A percentile compares a stretch with the other conserved stretches of the same genome.
These are phyloP conservation scores for Trichoderma virens DNA, from an alignment of 495 filamentous ascomycete genomes.

Conservation along the genomic window DNA sequence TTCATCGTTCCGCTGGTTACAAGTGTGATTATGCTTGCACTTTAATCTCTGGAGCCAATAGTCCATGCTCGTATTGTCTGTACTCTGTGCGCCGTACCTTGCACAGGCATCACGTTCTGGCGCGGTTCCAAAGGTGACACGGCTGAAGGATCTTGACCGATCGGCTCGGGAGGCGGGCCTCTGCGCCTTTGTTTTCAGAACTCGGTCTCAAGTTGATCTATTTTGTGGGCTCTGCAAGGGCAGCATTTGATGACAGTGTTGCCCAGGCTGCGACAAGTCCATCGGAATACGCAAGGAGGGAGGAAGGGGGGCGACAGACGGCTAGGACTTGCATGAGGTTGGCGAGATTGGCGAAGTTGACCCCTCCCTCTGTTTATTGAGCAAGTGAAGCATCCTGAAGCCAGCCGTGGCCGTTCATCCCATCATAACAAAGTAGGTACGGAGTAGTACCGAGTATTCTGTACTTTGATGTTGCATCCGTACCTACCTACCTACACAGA, in stretches of 20 bases:
- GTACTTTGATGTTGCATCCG: too few species aligned
- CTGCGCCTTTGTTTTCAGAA: background rate
- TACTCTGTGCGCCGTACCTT: background rate
- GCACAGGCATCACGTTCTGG: background rate
- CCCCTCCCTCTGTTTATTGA: background rate
- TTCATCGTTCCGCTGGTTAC: background rate
- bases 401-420: background rate
- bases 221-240: background rate
- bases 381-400: background rate
- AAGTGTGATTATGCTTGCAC: background rate
- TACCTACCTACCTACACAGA: too few species aligned
- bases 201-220: conserved; percentile 1
- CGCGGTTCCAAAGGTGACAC: background rate
- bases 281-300: background rate
- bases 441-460: background rate
- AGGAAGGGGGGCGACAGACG: background rate
- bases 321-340: background rate
- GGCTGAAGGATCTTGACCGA: background rate
- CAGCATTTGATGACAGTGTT: background rate
- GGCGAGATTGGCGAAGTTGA: conserved; percentile 1
- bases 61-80: background rate
- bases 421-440: background rate
- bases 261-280: background rate
- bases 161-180: conserved; percentile 1
- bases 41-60: background rate